Percentiles rank a stretch among this genome's conserved stretches.
Evolutionary conservation across 768 basidiomycete genomes (phyloP).

Genomic region (Heimioporus sp.): DNA sequence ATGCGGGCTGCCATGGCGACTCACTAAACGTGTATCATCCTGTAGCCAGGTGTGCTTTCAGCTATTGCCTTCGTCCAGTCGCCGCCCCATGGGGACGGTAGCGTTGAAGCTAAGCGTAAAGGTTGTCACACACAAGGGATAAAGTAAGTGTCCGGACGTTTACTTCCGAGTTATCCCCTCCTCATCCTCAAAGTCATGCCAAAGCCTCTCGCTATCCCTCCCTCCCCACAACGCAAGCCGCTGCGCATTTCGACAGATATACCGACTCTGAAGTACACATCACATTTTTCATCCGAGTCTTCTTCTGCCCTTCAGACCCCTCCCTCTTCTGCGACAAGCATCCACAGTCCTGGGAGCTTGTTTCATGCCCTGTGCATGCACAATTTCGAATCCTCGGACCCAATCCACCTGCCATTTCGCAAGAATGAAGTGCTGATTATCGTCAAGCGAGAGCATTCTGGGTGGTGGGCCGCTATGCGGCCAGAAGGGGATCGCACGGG

Average conservation of each 20-base stretch:
- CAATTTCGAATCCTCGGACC: slow-evolving; percentile 64
- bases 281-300: slow-evolving; percentile 27
- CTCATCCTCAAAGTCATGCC: slow-evolving; percentile 10
- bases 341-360: slow-evolving; percentile 30
- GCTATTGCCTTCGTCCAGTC: too few relatives aligned
- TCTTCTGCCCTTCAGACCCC: slow-evolving; percentile 5
- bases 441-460: slow-evolving; percentile 65
- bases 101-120: not conserved
- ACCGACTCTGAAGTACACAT: slow-evolving; percentile 35
- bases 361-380: slow-evolving; percentile 57
- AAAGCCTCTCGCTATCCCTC: not conserved
- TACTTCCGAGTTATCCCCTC: not conserved
- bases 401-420: slow-evolving; percentile 58
- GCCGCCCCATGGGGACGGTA: not conserved
- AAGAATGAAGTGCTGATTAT: slow-evolving; percentile 68
- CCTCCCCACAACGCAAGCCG: slow-evolving; percentile 11
- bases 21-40: not conserved
- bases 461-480: slow-evolving; percentile 82
- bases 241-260: slow-evolving; percentile 34
- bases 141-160: slow-evolving; percentile 1
- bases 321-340: slow-evolving; percentile 27
- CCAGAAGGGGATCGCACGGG: slow-evolving; percentile 52
- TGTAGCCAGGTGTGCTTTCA: too few relatives aligned
- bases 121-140: slow-evolving; percentile 2
- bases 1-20: not conserved